These are phyloP conservation scores for Quercus robur DNA, from an alignment of 306 rosid species.

Conservation along the genomic window DNA sequence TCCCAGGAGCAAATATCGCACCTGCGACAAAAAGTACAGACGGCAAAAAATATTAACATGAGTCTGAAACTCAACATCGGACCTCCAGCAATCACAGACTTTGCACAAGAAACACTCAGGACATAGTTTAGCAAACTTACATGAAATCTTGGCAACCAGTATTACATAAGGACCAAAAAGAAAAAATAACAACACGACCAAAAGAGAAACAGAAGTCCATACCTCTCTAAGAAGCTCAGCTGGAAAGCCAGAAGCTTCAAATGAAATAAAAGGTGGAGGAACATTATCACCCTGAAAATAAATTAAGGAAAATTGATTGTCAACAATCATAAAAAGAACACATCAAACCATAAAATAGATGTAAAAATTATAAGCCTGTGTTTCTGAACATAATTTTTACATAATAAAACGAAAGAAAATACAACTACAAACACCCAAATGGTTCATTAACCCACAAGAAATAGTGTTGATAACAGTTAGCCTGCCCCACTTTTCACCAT, in stretches of 20 bases:
- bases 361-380: not conserved
- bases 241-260: conserved; percentile 78
- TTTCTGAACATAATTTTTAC: not conserved
- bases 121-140: conserved; percentile 38
- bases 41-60: conserved; percentile 71
- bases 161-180: conserved; percentile 16
- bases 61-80: conserved; percentile 67
- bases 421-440: not conserved
- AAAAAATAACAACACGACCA: not conserved
- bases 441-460: not conserved
- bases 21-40: conserved; percentile 96
- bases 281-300: conserved; percentile 77
- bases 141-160: conserved; percentile 32
- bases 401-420: not conserved
- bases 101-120: conserved; percentile 49
- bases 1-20: conserved; percentile 99
- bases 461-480: not conserved
- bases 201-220: conserved; percentile 23
- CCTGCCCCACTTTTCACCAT: not conserved
- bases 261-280: conserved; percentile 72
- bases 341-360: not conserved
- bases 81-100: conserved; percentile 78
- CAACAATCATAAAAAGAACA: not conserved
- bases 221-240: conserved; percentile 98
- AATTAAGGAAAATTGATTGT: not conserved